Conservation (phyloP, 768 basidiomycete genomes). For the Naganishia vishniacii region DNA sequence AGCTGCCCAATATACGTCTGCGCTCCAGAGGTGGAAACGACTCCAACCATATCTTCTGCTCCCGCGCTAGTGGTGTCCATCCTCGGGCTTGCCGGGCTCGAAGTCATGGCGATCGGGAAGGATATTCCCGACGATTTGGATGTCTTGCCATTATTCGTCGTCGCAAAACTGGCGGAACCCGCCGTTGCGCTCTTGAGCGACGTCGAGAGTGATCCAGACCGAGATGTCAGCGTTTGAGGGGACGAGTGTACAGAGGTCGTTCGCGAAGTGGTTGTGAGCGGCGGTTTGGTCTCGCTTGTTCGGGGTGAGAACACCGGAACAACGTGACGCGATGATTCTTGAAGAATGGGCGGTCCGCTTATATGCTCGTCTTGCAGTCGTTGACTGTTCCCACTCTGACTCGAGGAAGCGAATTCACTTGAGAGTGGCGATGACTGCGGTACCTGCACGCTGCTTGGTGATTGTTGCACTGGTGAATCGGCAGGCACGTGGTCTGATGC, state of each 20-base stretch:
- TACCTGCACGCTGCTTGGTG: neutral
- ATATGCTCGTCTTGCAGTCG: too few relatives aligned
- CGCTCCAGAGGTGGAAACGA: neutral
- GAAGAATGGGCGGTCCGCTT: too few relatives aligned
- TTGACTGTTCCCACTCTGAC: neutral
- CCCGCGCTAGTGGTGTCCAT: neutral
- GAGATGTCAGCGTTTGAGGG: neutral
- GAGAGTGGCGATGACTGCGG: neutral
- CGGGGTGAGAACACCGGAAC: neutral
- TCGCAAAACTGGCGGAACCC: too few relatives aligned
- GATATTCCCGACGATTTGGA: constrained; percentile 1
- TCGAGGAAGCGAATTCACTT: neutral
- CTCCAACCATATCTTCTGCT: constrained; percentile 11
- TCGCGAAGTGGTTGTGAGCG: neutral
- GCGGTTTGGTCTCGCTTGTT: neutral
- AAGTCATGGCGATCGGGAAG: constrained; percentile 13
- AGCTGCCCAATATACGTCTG: neutral
- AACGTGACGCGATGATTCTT: neutral
- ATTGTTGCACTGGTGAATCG: too few relatives aligned
- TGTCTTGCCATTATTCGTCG: neutral
- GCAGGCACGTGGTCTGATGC: neutral
- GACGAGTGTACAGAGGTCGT: neutral
- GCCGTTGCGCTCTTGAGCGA: neutral
- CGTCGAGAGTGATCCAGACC: neutral
- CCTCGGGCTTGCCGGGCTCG: constrained; percentile 6